Conservation (phyloP, 768 basidiomycete genomes). For the Tremella yokohamensis region DNA sequence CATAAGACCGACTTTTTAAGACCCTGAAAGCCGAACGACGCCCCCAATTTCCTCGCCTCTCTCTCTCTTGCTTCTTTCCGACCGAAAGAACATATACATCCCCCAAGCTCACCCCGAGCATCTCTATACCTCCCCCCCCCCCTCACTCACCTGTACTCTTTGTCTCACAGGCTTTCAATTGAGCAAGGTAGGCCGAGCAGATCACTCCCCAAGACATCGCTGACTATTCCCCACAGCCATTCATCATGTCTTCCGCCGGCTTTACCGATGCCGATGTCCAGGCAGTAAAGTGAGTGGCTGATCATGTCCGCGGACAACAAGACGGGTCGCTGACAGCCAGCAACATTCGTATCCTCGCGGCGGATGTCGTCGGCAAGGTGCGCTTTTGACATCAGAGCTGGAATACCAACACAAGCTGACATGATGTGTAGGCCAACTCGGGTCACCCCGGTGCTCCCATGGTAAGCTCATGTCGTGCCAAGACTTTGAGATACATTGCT, state of each 20-base stretch:
- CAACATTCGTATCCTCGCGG: slow-evolving; percentile 51
- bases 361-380: slow-evolving; percentile 52
- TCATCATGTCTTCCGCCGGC: slow-evolving; percentile 16
- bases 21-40: no score
- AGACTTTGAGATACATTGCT: slow-evolving; percentile 6
- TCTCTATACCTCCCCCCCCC: neutral
- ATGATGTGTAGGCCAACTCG: slow-evolving; percentile 67
- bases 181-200: neutral
- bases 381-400: neutral
- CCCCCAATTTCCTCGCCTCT: no score
- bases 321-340: slow-evolving; percentile 17
- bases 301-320: slow-evolving; percentile 24
- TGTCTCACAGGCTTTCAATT: neutral
- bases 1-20: no score
- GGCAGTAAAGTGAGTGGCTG: slow-evolving; percentile 26
- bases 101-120: no score
- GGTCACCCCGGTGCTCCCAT: slow-evolving; percentile 93
- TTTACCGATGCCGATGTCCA: slow-evolving; percentile 21
- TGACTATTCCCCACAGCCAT: neutral
- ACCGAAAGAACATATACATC: no score
- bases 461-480: slow-evolving; percentile 58
- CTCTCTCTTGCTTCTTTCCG: no score
- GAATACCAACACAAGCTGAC: neutral
- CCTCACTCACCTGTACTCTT: neutral
- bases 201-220: neutral